Percentiles rank a stretch among this genome's conserved stretches.
Conservation (phyloP, 768 basidiomycete species). For the Strobilomyces confusus region DNA sequence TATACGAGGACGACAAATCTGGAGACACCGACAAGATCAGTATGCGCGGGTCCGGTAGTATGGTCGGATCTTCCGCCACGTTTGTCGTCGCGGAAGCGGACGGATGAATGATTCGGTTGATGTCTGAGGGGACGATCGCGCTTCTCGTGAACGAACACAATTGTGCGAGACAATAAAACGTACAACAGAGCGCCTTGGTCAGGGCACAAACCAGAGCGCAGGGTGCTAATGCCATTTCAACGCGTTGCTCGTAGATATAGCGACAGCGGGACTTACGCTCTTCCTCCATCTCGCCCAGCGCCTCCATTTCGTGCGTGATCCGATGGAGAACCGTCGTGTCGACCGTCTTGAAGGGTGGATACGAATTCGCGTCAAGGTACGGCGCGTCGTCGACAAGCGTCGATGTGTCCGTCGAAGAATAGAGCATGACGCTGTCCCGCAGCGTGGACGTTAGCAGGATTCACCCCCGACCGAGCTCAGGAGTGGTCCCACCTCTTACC, state of each 20-base stretch:
- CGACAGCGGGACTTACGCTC: slow-evolving; percentile 32
- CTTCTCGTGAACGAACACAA: neutral
- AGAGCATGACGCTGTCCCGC: slow-evolving; percentile 63
- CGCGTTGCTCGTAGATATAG: neutral
- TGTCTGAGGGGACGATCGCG: slow-evolving; percentile 46
- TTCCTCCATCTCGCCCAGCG: slow-evolving; percentile 44
- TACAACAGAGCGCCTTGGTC: slow-evolving; percentile 91
- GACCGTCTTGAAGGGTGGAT: slow-evolving; percentile 77
- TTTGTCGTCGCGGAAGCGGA: slow-evolving; percentile 25
- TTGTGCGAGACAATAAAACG: slow-evolving; percentile 12
- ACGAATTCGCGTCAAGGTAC: slow-evolving; percentile 70
- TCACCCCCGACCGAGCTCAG: neutral
- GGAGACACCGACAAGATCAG: slow-evolving; percentile 88
- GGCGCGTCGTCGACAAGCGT: slow-evolving; percentile 33
- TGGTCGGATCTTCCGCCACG: slow-evolving; percentile 30
- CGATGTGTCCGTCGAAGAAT: slow-evolving; percentile 56
- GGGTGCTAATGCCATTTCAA: slow-evolving; percentile 39
- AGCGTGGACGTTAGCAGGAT: neutral
- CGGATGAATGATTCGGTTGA: slow-evolving; percentile 52
- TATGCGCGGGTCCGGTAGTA: slow-evolving; percentile 52
- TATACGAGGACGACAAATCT: slow-evolving; percentile 86
- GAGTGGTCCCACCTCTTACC: slow-evolving; percentile 57
- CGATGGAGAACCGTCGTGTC: slow-evolving; percentile 61
- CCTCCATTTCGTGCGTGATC: slow-evolving; percentile 60
- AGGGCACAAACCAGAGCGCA: slow-evolving; percentile 83